Conservation (phyloP, 352 stramenopile genomes). For the Pythium sukuiense region DNA sequence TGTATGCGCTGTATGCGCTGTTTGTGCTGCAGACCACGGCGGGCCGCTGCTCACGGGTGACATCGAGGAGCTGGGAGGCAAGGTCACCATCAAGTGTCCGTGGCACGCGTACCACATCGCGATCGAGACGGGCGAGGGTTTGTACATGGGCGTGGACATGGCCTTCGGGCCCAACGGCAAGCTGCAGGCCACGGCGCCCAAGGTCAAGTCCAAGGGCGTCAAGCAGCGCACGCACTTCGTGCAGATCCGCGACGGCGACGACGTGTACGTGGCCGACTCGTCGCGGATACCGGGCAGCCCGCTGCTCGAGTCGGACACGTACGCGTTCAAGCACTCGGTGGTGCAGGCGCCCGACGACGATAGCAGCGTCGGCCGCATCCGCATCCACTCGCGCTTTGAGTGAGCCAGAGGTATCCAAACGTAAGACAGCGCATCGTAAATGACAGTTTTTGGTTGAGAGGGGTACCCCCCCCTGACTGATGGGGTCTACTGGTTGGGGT, state of each 20-base stretch:
- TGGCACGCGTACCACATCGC: constrained; percentile 88
- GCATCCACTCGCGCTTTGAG: constrained; percentile 75
- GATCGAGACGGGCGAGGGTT: constrained; percentile 73
- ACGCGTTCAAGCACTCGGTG: constrained; percentile 59
- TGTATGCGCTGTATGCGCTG: neutral
- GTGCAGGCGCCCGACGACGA: constrained; percentile 34
- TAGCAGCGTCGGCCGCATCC: constrained; percentile 43
- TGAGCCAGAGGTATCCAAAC: constrained; percentile 22
- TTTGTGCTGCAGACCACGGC: constrained; percentile 60
- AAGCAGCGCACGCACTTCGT: constrained; percentile 87
- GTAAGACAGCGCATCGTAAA: neutral
- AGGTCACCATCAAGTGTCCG: constrained; percentile 77
- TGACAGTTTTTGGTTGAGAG: neutral
- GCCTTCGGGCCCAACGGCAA: constrained; percentile 47
- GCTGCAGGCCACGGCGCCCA: constrained; percentile 46
- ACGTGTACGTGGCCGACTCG: constrained; percentile 80
- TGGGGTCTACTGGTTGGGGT: neutral
- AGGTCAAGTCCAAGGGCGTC: constrained; percentile 81
- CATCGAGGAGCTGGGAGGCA: constrained; percentile 83
- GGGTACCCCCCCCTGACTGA: neutral
- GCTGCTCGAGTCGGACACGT: constrained; percentile 67
- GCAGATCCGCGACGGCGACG: constrained; percentile 59
- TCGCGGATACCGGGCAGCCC: constrained; percentile 51
- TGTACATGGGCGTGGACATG: constrained; percentile 87
- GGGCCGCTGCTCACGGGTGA: constrained; percentile 77